Percentiles rank a stretch among this genome's conserved stretches.
Evolutionary conservation across 371 early-diverging fungal genomes (phyloP).

Genomic region (Funneliformis caledonium): DNA sequence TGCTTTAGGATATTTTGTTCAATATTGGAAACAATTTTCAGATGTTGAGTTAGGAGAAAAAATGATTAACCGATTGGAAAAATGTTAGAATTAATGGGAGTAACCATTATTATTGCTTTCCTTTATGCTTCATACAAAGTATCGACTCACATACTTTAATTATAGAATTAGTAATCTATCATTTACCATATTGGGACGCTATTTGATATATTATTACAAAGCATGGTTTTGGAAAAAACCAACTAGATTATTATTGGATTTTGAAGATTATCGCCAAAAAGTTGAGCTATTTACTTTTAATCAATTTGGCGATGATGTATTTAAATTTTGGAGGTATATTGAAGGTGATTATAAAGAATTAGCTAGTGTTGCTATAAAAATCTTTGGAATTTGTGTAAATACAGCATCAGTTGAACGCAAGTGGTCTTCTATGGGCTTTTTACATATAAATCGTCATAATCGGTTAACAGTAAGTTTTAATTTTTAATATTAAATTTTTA

Average conservation of each 20-base stretch:
- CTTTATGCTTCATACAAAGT: constrained; percentile 13
- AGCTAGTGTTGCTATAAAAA: background rate
- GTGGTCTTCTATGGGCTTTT: background rate
- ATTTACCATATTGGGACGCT: background rate
- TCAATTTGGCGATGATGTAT: no score
- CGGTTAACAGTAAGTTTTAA: background rate
- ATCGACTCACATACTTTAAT: background rate
- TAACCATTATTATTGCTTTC: background rate
- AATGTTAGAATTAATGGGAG: no score
- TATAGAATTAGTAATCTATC: background rate
- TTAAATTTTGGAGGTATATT: no score
- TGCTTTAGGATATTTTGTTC: constrained; percentile 4
- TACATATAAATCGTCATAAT: background rate
- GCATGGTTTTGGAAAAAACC: no score
- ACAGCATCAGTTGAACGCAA: constrained; percentile 16
- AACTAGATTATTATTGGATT: background rate
- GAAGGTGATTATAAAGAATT: no score
- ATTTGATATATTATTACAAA: background rate
- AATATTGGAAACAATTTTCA: constrained; percentile 14
- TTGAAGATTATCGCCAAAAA: constrained; percentile 8
- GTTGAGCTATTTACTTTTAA: background rate
- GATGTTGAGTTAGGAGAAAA: background rate
- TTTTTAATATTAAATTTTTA: no score
- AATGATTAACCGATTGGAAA: background rate
- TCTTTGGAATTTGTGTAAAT: constrained; percentile 13